Evolutionary conservation across 1,139 yeast genomes (phyloP).

Genomic region (Yamadazyma sp.): DNA sequence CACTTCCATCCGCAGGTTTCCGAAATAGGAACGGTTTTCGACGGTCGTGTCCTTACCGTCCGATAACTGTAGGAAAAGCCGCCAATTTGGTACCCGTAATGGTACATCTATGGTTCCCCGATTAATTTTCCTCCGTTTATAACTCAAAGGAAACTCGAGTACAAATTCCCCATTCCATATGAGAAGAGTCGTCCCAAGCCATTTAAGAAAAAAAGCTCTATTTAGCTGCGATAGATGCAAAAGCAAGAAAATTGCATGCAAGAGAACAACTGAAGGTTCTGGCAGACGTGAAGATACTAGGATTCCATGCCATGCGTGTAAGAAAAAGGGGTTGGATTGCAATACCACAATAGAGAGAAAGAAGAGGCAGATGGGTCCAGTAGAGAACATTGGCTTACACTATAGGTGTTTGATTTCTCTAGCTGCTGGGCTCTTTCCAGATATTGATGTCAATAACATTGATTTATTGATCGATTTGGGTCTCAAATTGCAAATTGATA

Average conservation of each 20-base stretch:
- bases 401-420: conserved; percentile 35
- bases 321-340: conserved; percentile 33
- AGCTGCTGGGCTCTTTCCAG: conserved; percentile 39
- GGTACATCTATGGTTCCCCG: background rate
- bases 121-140: background rate
- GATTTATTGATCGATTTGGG: conserved; percentile 38
- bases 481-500: conserved; percentile 28
- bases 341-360: conserved; percentile 25
- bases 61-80: no score
- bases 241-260: conserved; percentile 40
- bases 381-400: conserved; percentile 39
- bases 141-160: background rate
- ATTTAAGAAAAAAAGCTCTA: conserved; percentile 22
- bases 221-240: conserved; percentile 49
- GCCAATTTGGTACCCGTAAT: background rate
- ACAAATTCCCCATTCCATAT: conserved; percentile 1
- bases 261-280: conserved; percentile 16
- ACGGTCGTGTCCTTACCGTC: no score
- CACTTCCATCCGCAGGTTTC: no score
- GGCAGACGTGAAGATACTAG: conserved; percentile 9
- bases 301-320: conserved; percentile 34
- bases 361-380: conserved; percentile 33
- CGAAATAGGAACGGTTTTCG: no score
- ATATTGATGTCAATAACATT: conserved; percentile 37
- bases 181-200: conserved; percentile 10